Evolutionary conservation across 2,329 filamentous ascomycete species (phyloP).

Genomic region (Lecanicillium sp.): DNA sequence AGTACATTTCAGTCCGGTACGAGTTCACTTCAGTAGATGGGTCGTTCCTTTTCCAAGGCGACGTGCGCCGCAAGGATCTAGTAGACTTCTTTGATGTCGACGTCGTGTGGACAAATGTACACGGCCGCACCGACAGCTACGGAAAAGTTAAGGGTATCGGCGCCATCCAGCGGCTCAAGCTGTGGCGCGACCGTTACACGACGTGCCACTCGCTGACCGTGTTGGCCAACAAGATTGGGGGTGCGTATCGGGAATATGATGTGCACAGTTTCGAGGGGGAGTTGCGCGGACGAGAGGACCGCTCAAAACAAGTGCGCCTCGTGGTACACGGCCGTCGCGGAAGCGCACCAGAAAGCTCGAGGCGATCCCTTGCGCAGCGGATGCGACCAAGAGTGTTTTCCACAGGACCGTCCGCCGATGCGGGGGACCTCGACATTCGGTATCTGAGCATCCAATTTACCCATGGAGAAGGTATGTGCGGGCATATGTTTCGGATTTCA

Average conservation of each 20-base stretch:
- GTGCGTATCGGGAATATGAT: conserved; percentile 42
- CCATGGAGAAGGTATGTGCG: conserved; percentile 36
- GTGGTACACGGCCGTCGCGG: conserved; percentile 34
- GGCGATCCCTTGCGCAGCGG: conserved; percentile 37
- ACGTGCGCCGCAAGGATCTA: conserved; percentile 41
- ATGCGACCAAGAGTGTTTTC: conserved; percentile 35
- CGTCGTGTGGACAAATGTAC: conserved; percentile 45
- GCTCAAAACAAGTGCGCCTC: conserved; percentile 40
- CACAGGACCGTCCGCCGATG: conserved; percentile 19
- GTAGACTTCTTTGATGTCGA: conserved; percentile 48
- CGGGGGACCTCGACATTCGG: conserved; percentile 35
- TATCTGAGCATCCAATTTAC: conserved; percentile 47
- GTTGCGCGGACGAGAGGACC: conserved; percentile 39
- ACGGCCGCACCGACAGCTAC: conserved; percentile 43
- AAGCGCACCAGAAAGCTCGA: conserved; percentile 31
- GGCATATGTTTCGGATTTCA: conserved; percentile 7
- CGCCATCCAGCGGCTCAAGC: conserved; percentile 46
- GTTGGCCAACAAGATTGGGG: conserved; percentile 40
- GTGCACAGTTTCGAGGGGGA: conserved; percentile 43
- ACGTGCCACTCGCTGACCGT: conserved; percentile 42
- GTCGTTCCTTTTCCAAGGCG: conserved; percentile 44
- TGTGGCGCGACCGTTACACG: conserved; percentile 45
- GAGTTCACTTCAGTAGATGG: conserved; percentile 44
- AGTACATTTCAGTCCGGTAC: conserved; percentile 42
- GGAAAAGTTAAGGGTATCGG: conserved; percentile 45